Evolutionary conservation across 345 rosid genomes (phyloP).

Genomic region (Eutrema yunnanense): DNA sequence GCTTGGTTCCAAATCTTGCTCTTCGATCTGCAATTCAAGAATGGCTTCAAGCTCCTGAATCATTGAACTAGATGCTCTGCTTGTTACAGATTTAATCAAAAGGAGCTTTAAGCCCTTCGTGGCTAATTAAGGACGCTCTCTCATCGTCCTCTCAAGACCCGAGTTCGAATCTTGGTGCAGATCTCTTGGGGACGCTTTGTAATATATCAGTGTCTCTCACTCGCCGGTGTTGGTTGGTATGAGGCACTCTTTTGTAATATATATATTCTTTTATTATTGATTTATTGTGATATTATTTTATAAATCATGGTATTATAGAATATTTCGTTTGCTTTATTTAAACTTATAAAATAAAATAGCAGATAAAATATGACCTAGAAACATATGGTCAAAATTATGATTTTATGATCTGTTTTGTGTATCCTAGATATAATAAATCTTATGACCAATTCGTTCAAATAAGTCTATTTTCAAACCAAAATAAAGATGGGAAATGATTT

Average conservation of each 20-base stretch:
- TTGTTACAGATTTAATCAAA: not conserved
- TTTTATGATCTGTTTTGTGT: not conserved
- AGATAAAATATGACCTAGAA: not conserved
- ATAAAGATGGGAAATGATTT: not conserved
- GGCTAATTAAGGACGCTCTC: not conserved
- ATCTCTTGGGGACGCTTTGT: not conserved
- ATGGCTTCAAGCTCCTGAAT: slow-evolving; percentile 37
- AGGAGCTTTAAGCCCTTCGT: not conserved
- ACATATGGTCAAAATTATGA: not conserved
- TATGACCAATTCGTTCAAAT: not conserved
- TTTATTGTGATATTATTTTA: not conserved
- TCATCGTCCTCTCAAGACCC: not conserved
- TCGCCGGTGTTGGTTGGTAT: not conserved
- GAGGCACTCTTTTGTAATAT: not conserved
- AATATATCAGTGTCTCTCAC: not conserved
- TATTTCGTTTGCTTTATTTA: no score
- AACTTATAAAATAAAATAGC: no score
- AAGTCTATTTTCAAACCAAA: not conserved
- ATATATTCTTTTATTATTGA: not conserved
- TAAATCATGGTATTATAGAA: not conserved
- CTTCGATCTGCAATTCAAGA: slow-evolving; percentile 49
- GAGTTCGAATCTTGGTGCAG: not conserved
- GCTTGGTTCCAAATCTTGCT: slow-evolving; percentile 42
- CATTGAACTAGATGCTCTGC: not conserved
- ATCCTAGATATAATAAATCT: not conserved